These are phyloP conservation scores for Saccharomycopsis sp. DNA, from an alignment of 805 yeast species.

Conservation along the genomic window DNA sequence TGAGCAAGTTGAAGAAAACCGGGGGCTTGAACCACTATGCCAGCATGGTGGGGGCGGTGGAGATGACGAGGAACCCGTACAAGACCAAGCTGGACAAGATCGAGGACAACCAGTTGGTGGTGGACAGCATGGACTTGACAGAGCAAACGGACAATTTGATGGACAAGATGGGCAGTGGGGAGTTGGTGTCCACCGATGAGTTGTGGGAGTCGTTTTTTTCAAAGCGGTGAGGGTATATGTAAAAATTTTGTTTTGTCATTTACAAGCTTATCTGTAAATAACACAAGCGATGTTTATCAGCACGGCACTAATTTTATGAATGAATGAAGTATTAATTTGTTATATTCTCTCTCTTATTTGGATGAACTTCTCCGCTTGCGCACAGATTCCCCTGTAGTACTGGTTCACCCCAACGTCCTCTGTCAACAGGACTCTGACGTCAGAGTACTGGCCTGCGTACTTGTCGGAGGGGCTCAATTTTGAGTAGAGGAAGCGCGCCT, in stretches of 20 bases:
- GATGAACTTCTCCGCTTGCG: not conserved
- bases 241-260: not conserved
- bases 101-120: slow-evolving; percentile 27
- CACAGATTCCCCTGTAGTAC: slow-evolving; percentile 15
- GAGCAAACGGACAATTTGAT: slow-evolving; percentile 43
- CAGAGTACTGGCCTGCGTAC: slow-evolving; percentile 2
- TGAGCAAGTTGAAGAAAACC: slow-evolving; percentile 24
- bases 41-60: not conserved
- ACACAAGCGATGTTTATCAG: too few species aligned
- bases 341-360: not conserved
- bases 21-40: slow-evolving; percentile 11
- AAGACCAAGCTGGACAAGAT: slow-evolving; percentile 11
- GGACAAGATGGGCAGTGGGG: slow-evolving; percentile 45
- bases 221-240: too few species aligned
- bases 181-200: slow-evolving; percentile 47
- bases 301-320: slow-evolving; percentile 1
- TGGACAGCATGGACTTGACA: slow-evolving; percentile 48
- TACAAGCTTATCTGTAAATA: not conserved
- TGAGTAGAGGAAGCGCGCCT: slow-evolving; percentile 40
- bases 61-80: slow-evolving; percentile 22
- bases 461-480: slow-evolving; percentile 33
- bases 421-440: slow-evolving; percentile 6
- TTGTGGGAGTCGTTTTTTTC: slow-evolving; percentile 60
- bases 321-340: not conserved
- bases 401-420: slow-evolving; percentile 21